Base-by-base conservation (phyloP, 1,139 yeast genomes). In the Pichiaceae sp. region DNA sequence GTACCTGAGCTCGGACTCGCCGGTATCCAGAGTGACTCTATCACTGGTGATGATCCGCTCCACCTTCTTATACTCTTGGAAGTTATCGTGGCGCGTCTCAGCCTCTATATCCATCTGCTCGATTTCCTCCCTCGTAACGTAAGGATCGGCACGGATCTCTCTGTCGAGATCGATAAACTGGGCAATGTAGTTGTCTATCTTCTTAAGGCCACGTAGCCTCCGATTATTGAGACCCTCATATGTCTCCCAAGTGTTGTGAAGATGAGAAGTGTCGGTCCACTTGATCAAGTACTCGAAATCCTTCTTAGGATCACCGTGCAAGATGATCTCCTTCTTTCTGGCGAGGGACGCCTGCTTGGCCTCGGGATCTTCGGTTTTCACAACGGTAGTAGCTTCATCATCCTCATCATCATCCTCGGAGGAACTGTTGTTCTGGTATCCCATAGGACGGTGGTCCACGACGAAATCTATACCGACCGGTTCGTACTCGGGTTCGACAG, bases 181-280 rank as follows among this genome's bases (percentile, higher is more conserved):
- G 51, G 81, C 82, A 56, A 87, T 81, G 57, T 89, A 93, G 60
- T 93, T 93, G 47, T 91, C 97, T 23, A 91, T 73, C 50, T 82
- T 78, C 57, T 95, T 85, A 49, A 74, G 68, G 33, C 99, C 98
- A 55, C 82, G 78, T 46, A 62, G 62, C 14, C 64, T 62, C 31
- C 46, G 42, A 18, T 61, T 63, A 42, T 69, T 70, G 36, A 89
- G 62, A 4, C 67, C 66, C 8, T 66, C 62, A 59, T 82, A 89
- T 1, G 75, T 58, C 56, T 89, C 96, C 97, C 97, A 93, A 1
- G 96, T 81, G 56, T 91, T 91, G 62, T 91, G 99, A 45, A 91
- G 68, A 62, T 93, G 98, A 14, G 96, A 85, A 42, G 78, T 70
- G 38, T 75, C 85, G 19, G 74, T 70, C 98, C 99, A 93, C 61